A percentile compares a stretch with the other conserved stretches of the same genome.
Evolutionary conservation across 176 grass and related monocot genomes (phyloP).

Genomic region (Cenchrus fungigraminus): DNA sequence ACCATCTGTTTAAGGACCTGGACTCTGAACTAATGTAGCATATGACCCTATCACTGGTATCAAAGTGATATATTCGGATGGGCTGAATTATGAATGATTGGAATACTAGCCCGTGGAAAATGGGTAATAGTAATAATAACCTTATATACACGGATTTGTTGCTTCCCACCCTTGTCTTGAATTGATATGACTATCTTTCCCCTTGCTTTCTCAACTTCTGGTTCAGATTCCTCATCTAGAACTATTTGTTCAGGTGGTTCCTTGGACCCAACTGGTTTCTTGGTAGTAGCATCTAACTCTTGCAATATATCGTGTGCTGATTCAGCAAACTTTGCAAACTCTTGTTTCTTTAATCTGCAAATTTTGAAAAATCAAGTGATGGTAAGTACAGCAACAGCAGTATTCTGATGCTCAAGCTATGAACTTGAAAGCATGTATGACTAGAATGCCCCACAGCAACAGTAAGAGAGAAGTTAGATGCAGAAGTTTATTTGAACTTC

Average conservation of each 20-base stretch:
- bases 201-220: constrained; percentile 47
- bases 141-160: constrained; percentile 72
- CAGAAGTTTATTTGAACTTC: neutral
- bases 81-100: neutral
- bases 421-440: neutral
- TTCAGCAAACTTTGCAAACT: constrained; percentile 49
- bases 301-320: constrained; percentile 58
- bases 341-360: constrained; percentile 73
- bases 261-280: constrained; percentile 39
- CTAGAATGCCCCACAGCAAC: constrained; percentile 11
- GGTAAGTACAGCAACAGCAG: constrained; percentile 16
- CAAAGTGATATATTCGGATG: neutral
- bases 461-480: neutral
- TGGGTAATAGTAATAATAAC: constrained; percentile 33
- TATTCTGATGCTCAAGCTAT: constrained; percentile 4
- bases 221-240: constrained; percentile 52
- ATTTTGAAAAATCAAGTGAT: constrained; percentile 19
- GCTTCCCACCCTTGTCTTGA: constrained; percentile 70
- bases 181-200: constrained; percentile 74
- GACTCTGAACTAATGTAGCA: neutral
- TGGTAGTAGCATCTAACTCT: constrained; percentile 53
- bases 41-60: neutral
- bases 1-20: constrained; percentile 6
- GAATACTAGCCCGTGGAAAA: neutral
- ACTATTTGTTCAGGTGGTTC: constrained; percentile 47